Conservation (phyloP, 208 protist genomes). For the Naegleria gruberi region DNA sequence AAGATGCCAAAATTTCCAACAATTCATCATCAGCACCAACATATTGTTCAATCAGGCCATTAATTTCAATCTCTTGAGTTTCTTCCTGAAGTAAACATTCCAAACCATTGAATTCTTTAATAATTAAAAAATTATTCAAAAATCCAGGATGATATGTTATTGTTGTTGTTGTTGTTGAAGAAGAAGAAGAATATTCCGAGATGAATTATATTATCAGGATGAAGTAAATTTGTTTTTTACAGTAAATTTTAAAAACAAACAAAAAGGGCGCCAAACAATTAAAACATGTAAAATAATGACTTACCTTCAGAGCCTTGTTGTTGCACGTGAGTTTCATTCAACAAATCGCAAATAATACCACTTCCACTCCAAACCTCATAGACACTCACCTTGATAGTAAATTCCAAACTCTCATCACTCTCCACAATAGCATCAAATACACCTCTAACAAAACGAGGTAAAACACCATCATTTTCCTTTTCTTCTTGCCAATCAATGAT, state of each 20-base stretch:
- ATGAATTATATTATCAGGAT: no score
- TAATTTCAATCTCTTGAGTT: not conserved
- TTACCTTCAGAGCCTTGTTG: not conserved
- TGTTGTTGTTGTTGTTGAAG: no score
- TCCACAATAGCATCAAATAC: not conserved
- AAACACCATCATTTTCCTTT: not conserved
- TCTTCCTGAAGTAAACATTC: conserved; percentile 12
- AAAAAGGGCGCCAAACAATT: no score
- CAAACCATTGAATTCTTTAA: not conserved
- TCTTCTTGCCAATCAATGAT: not conserved
- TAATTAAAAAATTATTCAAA: no score
- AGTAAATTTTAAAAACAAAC: no score
- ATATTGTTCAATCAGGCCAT: not conserved
- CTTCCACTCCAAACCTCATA: conserved; percentile 1
- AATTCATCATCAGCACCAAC: not conserved
- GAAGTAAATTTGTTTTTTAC: no score
- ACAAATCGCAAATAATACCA: not conserved
- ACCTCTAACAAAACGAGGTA: not conserved
- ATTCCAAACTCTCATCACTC: not conserved
- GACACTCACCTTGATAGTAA: not conserved
- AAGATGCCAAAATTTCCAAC: not conserved
- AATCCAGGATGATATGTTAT: no score
- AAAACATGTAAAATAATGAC: not conserved
- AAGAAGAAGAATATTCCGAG: no score
- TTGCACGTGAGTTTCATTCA: not conserved